These are phyloP conservation scores for Suillus decipiens DNA, from an alignment of 768 basidiomycete species.

Conservation along the genomic window DNA sequence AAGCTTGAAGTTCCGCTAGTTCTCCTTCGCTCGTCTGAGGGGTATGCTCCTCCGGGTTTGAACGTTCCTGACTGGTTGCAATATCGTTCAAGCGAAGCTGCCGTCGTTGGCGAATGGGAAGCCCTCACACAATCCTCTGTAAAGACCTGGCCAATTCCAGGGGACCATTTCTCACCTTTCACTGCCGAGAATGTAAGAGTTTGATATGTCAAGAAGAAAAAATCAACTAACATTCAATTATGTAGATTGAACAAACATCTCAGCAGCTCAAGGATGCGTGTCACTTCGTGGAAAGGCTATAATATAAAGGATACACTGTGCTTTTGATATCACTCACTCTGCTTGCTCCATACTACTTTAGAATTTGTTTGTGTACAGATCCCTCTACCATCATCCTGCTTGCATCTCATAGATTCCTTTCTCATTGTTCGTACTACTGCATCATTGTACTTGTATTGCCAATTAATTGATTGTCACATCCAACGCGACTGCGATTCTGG, in stretches of 20 bases:
- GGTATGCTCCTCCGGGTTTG: constrained; percentile 37
- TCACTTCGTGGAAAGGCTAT: constrained; percentile 7
- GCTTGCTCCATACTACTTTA: background rate
- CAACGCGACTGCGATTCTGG: background rate
- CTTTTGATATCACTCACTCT: background rate
- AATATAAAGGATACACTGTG: background rate
- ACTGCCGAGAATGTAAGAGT: constrained; percentile 48
- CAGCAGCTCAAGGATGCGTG: constrained; percentile 25
- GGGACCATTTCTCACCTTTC: constrained; percentile 68
- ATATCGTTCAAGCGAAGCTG: constrained; percentile 39
- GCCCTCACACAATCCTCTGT: constrained; percentile 37
- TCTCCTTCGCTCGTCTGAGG: constrained; percentile 55
- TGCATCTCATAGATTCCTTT: background rate
- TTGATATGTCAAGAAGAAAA: background rate
- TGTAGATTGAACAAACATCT: constrained; percentile 25
- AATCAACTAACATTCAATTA: background rate
- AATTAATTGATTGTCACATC: background rate
- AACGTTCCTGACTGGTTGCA: constrained; percentile 54
- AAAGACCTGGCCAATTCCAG: constrained; percentile 57
- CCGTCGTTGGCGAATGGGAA: constrained; percentile 50
- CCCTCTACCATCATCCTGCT: background rate
- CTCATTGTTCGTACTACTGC: background rate
- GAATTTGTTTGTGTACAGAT: background rate
- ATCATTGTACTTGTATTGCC: background rate
- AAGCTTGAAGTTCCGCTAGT: constrained; percentile 40